Evolutionary conservation across 768 basidiomycete species (phyloP).

Genomic region (Naganishia antarctica): DNA sequence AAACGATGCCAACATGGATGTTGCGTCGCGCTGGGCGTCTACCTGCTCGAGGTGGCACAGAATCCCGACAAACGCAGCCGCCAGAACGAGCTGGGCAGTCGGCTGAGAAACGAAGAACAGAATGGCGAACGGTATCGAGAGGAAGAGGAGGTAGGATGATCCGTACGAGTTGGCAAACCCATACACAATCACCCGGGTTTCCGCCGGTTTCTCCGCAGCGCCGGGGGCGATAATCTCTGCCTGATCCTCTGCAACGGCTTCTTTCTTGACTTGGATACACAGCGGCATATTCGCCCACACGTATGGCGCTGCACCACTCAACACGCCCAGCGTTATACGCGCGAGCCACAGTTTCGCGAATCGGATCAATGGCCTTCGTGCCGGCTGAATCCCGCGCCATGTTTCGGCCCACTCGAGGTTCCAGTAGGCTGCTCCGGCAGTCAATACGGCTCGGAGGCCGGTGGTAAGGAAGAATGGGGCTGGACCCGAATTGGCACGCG

Average conservation of each 20-base stretch:
- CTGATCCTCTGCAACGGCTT: slow-evolving; percentile 29
- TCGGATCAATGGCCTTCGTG: slow-evolving; percentile 53
- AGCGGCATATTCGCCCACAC: slow-evolving; percentile 72
- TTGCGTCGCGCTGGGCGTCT: slow-evolving; percentile 73
- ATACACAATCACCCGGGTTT: slow-evolving; percentile 54
- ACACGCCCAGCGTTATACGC: slow-evolving; percentile 53
- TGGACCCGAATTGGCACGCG: slow-evolving; percentile 68
- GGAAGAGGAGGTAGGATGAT: slow-evolving; percentile 78
- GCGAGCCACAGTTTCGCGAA: slow-evolving; percentile 61
- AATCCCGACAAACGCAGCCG: slow-evolving; percentile 61
- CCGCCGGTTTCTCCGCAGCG: slow-evolving; percentile 43
- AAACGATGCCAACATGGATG: slow-evolving; percentile 40
- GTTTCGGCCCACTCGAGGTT: slow-evolving; percentile 73
- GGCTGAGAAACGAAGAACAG: slow-evolving; percentile 66
- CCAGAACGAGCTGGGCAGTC: slow-evolving; percentile 74
- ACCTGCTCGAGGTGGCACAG: slow-evolving; percentile 73
- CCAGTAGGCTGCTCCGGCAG: slow-evolving; percentile 68
- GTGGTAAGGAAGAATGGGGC: slow-evolving; percentile 62
- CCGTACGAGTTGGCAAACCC: slow-evolving; percentile 90
- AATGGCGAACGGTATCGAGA: slow-evolving; percentile 61
- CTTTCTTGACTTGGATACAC: slow-evolving; percentile 62
- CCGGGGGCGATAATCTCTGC: slow-evolving; percentile 20
- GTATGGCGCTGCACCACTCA: slow-evolving; percentile 55
- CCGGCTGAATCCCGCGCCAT: slow-evolving; percentile 37
- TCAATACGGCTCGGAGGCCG: slow-evolving; percentile 59